Base-by-base conservation (phyloP, 371 early-diverging fungal genomes). In the Apophysomyces variabilis region DNA sequence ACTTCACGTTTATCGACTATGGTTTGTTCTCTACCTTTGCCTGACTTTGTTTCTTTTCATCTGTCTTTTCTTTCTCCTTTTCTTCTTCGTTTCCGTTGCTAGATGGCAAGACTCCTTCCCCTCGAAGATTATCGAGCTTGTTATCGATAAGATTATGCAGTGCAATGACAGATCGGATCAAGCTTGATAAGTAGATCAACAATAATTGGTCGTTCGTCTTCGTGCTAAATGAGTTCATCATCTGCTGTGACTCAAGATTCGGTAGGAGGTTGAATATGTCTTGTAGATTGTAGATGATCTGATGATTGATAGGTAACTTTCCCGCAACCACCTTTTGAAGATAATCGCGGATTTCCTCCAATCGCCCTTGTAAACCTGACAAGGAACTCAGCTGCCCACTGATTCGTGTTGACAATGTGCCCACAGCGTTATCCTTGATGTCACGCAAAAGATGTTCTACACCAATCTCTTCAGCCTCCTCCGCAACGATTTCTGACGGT, bases 381-480 rank as follows among this genome's bases (percentile, higher is more conserved):
- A 98, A 77, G 1, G 96, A 96, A 36, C 92, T 86, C 65, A 98
- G 79, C 79, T 97, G 97, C 71, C 90, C 85, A 7, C 89, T 89
- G 54, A 99, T 90, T 39, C 94, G 90, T 21, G 93, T 94, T 0
- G 96, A 93, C 57, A 99, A 80, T 21, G 96, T 93, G 12, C 98
- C 96, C n/a, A 94, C 92, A 18, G 95, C 91, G 64, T 90, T 96
- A 78, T 97, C 99, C 79, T 97, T 97, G 71, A 99, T 96, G 75
- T 99, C 99, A 65, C 99, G 91, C 62, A 99, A 85, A 69, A 99
- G 85, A 74, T 99, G 99, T 77, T 99, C 99, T 1, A 99, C 99
- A 62, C 99, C 99, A 70, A 99, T 99, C 79, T 99, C 99, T 82
- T 99, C 99, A 8, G 99, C 95, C 84, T 99, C 99, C 73, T 99